Percentiles rank a stretch among this genome's conserved stretches.
phyloP scores from a whole-genome alignment of 2,329 filamentous ascomycete species.

The Huntiella omanensis region DNA sequence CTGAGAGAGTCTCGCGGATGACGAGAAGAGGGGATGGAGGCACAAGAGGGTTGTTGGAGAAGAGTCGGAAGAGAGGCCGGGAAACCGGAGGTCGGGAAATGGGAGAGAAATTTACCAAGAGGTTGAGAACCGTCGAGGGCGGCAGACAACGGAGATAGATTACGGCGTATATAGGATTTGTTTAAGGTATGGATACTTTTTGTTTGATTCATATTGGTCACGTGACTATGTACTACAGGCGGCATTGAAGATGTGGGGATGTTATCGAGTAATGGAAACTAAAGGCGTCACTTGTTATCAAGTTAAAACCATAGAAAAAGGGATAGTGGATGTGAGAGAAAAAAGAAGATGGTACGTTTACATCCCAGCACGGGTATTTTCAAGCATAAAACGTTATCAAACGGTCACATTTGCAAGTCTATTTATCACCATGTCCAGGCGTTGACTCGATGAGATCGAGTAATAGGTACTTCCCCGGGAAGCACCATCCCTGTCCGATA shows the following conservation, averaged over 20 bases:
- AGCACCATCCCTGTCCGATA: not conserved
- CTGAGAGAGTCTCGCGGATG: slow-evolving; percentile 69
- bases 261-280: slow-evolving; percentile 9
- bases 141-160: slow-evolving; percentile 19
- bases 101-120: slow-evolving; percentile 59
- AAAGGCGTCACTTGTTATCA: too few species aligned
- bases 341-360: too few species aligned
- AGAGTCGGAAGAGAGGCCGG: slow-evolving; percentile 63
- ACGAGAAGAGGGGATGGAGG: slow-evolving; percentile 47
- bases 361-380: too few species aligned
- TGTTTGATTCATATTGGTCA: not conserved
- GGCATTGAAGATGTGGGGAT: not conserved
- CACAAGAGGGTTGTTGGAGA: slow-evolving; percentile 50
- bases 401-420: too few species aligned
- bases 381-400: too few species aligned
- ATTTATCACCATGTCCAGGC: too few species aligned
- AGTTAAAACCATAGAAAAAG: not conserved
- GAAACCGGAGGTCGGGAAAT: slow-evolving; percentile 48
- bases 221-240: too few species aligned
- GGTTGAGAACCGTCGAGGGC: slow-evolving; percentile 35
- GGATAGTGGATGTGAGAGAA: too few species aligned
- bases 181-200: not conserved
- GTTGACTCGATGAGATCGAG: slow-evolving; percentile 29
- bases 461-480: slow-evolving; percentile 16
- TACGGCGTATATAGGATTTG: not conserved